phyloP scores from a whole-genome alignment of 108 stramenopile species.

The Skeletonema tropicum region DNA sequence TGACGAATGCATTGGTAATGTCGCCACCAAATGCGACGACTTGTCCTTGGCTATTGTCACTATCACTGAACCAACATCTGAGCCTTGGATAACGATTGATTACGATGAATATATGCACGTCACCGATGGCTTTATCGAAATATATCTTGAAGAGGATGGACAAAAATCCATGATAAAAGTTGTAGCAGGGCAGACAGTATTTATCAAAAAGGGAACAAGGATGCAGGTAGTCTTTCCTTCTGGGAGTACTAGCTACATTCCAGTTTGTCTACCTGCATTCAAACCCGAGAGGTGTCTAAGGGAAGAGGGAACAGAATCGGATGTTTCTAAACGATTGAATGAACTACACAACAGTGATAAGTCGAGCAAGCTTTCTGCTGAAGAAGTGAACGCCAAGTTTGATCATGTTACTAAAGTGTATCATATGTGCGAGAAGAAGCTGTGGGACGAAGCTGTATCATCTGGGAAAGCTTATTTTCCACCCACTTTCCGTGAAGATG shows the following conservation, averaged over 20 bases:
- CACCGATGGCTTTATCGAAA: slow-evolving; percentile 52
- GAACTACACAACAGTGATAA: slow-evolving; percentile 30
- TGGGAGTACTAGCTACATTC: slow-evolving; percentile 68
- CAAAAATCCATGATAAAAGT: slow-evolving; percentile 27
- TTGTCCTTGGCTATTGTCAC: slow-evolving; percentile 69
- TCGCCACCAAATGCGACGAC: slow-evolving; percentile 50
- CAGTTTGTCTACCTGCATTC: slow-evolving; percentile 82
- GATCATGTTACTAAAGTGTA: slow-evolving; percentile 49
- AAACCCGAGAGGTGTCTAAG: slow-evolving; percentile 69
- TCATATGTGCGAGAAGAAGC: slow-evolving; percentile 81
- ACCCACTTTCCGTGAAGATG: slow-evolving; percentile 82
- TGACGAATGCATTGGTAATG: slow-evolving; percentile 77
- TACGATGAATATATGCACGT: slow-evolving; percentile 80
- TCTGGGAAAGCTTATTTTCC: slow-evolving; percentile 75
- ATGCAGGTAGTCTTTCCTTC: slow-evolving; percentile 71
- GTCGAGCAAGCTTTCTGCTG: not conserved
- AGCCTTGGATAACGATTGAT: slow-evolving; percentile 76
- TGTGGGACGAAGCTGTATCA: slow-evolving; percentile 66
- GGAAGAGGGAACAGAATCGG: slow-evolving; percentile 56
- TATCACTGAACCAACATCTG: slow-evolving; percentile 54
- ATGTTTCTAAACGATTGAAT: slow-evolving; percentile 50
- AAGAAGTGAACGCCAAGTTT: slow-evolving; percentile 21
- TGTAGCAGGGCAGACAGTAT: slow-evolving; percentile 63
- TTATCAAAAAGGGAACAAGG: slow-evolving; percentile 66
- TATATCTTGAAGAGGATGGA: slow-evolving; percentile 28